Evolutionary conservation across 1,139 yeast species (phyloP), one percentile per base, ranked within the genome.

Genomic region (Candida labiduridarum): DNA sequence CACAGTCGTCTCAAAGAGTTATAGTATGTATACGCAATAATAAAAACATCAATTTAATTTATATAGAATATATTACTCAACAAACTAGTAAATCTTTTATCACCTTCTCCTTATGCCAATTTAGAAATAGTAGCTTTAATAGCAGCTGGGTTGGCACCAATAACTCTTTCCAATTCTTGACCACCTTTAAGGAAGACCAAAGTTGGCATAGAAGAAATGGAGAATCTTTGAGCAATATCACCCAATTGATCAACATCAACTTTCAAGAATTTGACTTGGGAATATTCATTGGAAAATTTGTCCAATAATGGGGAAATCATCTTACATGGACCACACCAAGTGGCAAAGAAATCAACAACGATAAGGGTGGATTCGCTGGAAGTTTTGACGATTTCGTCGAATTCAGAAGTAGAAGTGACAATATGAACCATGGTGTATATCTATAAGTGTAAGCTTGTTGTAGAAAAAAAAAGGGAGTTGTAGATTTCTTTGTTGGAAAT

Each of bases 291-390:
- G 38, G 78, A 58, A 56, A 87, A 80, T 67, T 87, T 84, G 57
- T 87, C 89, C 60, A 89, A 72, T 58, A 84, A 69, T 52, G 97
- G 97, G 33, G 92, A 82, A 68, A 90, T 84, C 63, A 88, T 88
- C 69, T 87, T 87, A 74, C 97, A 90, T 41, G 97, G 97, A 49
- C 94, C 96, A 73, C 97, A 90, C 97, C 97, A 90, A 47, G 87
- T 82, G 48, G 96, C 97, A 64, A 80, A 86, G 68, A 89, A 90
- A 68, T 90, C 96, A 54, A 89, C 87, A 36, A 89, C 71, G 10
- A 38, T 38, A 25, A 38, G 41, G 9, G 41, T 9, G 15, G 29
- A 25, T 7, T 38, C 41, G 11, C 30, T 31, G 9, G 41, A 38
- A 4, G 41, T 19, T n/a, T 27, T 19, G n/a, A 38, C 12, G 14